A percentile compares a stretch with the other conserved stretches of the same genome.
These are phyloP conservation scores for Phytomonas serpens DNA, from an alignment of 208 protist species.

Conservation along the genomic window DNA sequence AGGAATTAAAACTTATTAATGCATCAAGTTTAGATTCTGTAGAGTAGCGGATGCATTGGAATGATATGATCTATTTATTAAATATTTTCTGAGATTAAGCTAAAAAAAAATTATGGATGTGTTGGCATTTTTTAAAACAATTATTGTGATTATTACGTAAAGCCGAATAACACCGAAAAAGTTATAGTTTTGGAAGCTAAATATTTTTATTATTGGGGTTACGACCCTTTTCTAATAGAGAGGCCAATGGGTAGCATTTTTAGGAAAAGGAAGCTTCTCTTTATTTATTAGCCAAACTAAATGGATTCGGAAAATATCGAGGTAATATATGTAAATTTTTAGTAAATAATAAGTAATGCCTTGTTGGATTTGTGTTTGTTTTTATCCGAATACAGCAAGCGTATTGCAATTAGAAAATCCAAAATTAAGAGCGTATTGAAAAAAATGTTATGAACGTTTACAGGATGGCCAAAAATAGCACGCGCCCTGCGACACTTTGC, in stretches of 20 bases:
- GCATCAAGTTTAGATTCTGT: background rate
- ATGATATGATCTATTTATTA: no score
- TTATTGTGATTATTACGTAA: background rate
- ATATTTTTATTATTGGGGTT: no score
- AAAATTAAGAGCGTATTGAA: background rate
- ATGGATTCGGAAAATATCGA: no score
- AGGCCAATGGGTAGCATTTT: no score
- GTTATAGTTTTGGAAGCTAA: background rate
- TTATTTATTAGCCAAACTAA: no score
- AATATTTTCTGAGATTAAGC: no score
- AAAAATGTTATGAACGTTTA: background rate
- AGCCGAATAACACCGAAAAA: background rate
- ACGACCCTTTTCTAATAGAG: no score
- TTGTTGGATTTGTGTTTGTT: background rate
- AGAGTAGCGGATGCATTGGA: background rate
- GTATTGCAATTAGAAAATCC: no score
- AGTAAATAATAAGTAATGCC: background rate
- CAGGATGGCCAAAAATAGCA: background rate
- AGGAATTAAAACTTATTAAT: constrained; percentile 28
- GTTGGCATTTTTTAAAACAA: background rate
- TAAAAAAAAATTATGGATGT: no score
- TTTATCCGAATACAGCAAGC: no score
- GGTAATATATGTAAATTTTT: no score
- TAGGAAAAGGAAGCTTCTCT: no score
- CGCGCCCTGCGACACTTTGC: background rate